Evolutionary conservation across 225 moss, liverwort and hornwort genomes (phyloP).

Genomic region (Marchantia polymorpha): DNA sequence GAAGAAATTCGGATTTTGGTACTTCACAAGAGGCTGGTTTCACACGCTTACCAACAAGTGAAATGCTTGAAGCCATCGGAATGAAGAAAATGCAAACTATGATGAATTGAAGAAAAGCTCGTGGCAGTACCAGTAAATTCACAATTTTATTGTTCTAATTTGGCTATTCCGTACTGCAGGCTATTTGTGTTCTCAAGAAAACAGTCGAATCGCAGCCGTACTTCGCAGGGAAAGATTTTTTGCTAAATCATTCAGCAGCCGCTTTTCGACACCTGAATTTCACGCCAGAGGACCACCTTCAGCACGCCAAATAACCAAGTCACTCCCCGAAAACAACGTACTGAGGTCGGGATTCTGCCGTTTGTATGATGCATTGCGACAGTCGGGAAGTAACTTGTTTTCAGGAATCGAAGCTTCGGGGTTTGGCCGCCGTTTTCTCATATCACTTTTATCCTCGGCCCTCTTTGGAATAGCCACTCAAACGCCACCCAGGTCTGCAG

Average conservation of each 20-base stretch:
- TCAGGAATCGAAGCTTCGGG: background rate
- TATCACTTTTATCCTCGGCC: background rate
- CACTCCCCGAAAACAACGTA: background rate
- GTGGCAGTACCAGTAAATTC: too few species aligned
- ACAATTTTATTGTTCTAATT: too few species aligned
- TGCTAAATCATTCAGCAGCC: background rate
- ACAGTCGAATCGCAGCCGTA: background rate
- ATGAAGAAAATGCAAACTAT: too few species aligned
- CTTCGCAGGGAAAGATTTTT: background rate
- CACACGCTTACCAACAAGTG: too few species aligned
- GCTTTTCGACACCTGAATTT: background rate
- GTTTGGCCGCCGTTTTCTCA: background rate
- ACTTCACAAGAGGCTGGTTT: too few species aligned
- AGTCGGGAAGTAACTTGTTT: background rate
- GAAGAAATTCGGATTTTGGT: too few species aligned
- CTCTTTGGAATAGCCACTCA: conserved; percentile 16
- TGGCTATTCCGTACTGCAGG: background rate
- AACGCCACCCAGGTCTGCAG: conserved; percentile 10
- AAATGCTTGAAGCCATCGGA: too few species aligned
- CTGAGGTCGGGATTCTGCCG: background rate
- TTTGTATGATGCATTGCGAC: background rate
- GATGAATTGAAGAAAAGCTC: too few species aligned
- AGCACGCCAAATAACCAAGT: background rate
- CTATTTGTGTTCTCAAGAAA: background rate
- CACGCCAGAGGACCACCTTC: background rate